Conservation (phyloP, 441 rosid species). For the Francoa sonchifolia region DNA sequence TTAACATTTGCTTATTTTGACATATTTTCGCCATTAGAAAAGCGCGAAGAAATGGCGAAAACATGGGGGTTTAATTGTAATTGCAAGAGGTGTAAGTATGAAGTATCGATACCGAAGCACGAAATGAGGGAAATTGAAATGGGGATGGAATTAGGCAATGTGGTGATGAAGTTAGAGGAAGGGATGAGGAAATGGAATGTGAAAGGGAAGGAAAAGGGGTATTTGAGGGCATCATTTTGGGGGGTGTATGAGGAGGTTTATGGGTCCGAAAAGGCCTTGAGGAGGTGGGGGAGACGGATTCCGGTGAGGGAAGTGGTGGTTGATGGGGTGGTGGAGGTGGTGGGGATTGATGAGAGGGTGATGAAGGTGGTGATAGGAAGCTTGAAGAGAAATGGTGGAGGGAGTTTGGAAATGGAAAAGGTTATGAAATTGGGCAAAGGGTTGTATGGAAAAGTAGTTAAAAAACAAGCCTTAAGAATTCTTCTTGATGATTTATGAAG, state of each 20-base stretch:
- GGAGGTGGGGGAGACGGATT: constrained; percentile 58
- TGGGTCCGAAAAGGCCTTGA: constrained; percentile 39
- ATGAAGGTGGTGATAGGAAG: constrained; percentile 31
- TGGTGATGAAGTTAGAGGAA: constrained; percentile 49
- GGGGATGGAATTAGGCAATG: constrained; percentile 44
- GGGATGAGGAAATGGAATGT: constrained; percentile 55
- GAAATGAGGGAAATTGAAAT: constrained; percentile 44
- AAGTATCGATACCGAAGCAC: constrained; percentile 36
- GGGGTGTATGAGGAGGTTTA: constrained; percentile 39
- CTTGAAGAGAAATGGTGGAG: constrained; percentile 26
- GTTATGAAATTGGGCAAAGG: constrained; percentile 45
- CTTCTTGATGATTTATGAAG: constrained; percentile 30
- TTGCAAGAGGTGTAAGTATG: constrained; percentile 63
- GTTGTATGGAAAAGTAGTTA: constrained; percentile 54
- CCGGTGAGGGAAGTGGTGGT: constrained; percentile 41
- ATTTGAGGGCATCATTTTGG: constrained; percentile 77
- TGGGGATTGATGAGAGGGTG: constrained; percentile 67
- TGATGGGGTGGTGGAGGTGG: constrained; percentile 49
- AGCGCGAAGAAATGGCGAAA: constrained; percentile 47
- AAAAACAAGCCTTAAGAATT: constrained; percentile 51
- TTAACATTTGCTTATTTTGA: constrained; percentile 65
- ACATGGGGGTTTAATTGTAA: constrained; percentile 67
- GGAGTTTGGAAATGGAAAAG: constrained; percentile 39
- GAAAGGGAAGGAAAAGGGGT: constrained; percentile 68
- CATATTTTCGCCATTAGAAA: constrained; percentile 31